Conservation (phyloP, 306 rosid species). For the Trifolium dubium region DNA sequence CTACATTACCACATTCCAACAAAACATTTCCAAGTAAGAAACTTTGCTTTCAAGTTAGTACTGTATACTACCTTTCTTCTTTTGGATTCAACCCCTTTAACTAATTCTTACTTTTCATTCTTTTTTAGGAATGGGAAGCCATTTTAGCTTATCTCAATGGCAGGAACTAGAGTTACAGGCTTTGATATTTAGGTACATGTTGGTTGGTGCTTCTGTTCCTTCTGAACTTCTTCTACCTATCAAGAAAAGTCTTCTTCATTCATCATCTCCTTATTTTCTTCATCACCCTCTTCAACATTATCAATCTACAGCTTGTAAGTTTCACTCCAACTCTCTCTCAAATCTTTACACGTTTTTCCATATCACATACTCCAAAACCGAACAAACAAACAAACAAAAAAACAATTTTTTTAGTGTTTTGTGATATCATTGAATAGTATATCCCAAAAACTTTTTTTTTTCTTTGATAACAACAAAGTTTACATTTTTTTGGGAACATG, state of each 20-base stretch:
- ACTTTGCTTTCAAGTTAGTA: conserved; percentile 23
- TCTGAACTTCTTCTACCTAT: conserved; percentile 87
- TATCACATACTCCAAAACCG: not conserved
- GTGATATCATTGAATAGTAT: conserved; percentile 4
- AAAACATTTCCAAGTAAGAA: conserved; percentile 66
- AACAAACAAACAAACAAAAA: not conserved
- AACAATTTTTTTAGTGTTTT: not conserved
- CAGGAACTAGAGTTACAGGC: conserved; percentile 98
- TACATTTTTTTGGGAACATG: conserved; percentile 12
- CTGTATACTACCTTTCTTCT: conserved; percentile 7
- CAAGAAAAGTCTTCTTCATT: conserved; percentile 70
- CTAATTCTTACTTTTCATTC: conserved; percentile 10
- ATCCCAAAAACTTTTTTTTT: not conserved
- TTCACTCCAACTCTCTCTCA: not conserved
- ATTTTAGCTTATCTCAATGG: conserved; percentile 86
- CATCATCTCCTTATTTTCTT: conserved; percentile 55
- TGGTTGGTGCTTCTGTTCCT: conserved; percentile 90
- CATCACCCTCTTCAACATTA: conserved; percentile 69
- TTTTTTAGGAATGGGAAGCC: conserved; percentile 71
- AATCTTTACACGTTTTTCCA: conserved; percentile 6
- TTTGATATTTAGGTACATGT: conserved; percentile 81
- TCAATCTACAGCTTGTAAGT: conserved; percentile 73
- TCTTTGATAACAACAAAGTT: not conserved
- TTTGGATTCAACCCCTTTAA: conserved; percentile 23
- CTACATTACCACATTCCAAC: conserved; percentile 39